phyloP scores from a whole-genome alignment of 2,329 filamentous ascomycete genomes.

The Colletotrichum graminicola region DNA sequence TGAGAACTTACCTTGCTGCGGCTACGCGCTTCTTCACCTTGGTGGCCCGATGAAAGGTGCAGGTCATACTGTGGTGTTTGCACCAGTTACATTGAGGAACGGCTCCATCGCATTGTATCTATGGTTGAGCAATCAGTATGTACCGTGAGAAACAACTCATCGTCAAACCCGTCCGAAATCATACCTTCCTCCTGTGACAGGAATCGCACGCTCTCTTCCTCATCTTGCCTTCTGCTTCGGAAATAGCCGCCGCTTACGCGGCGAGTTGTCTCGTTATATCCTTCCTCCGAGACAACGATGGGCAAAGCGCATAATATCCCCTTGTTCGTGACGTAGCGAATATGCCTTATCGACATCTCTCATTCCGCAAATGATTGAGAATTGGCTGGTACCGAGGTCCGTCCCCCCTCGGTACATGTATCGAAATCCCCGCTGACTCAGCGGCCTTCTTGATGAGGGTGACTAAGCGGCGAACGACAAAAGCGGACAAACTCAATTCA shows the following conservation, averaged over 20 bases:
- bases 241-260: conserved; percentile 26
- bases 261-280: background rate
- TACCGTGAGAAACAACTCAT: conserved; percentile 5
- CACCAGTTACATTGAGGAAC: conserved; percentile 63
- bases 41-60: conserved; percentile 55
- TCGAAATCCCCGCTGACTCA: conserved; percentile 33
- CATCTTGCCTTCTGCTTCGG: conserved; percentile 38
- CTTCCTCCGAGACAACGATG: background rate
- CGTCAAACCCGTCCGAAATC: conserved; percentile 11
- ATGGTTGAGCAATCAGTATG: conserved; percentile 24
- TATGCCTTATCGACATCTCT: background rate
- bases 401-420: conserved; percentile 35
- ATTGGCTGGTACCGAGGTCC: background rate
- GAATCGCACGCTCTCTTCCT: conserved; percentile 60
- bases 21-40: conserved; percentile 36
- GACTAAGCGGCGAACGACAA: conserved; percentile 16
- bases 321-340: conserved; percentile 4
- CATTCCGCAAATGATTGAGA: conserved; percentile 13
- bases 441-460: too few species aligned
- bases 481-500: background rate
- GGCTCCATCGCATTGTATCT: conserved; percentile 64
- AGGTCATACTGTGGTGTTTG: conserved; percentile 59
- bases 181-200: conserved; percentile 63
- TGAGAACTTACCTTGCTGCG: conserved; percentile 26
- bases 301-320: background rate